Base-by-base conservation (phyloP, 176 grass and related monocot species). In the Poa pratensis region DNA sequence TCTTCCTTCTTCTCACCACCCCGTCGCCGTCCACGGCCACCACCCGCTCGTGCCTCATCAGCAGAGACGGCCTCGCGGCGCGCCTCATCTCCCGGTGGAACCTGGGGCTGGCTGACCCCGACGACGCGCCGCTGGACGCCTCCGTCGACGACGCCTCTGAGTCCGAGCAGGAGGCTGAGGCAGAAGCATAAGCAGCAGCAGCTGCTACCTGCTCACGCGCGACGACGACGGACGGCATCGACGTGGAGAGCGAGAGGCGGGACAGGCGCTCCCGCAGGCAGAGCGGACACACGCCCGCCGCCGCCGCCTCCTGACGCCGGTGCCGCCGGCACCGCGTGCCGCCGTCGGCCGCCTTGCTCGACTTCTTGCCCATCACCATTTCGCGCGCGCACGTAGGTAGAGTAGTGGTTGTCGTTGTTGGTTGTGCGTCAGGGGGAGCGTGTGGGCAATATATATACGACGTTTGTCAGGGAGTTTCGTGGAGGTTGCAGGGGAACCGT, bases 241-340 rank as follows among this genome's bases (percentile, higher is more conserved):
- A 76, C 17, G 89, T 13, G 12, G 85, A 78, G 27, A 77, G 26
- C 65, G 85, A 76, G 50, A 93, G 90, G 50, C 49, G 87, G 64
- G 84, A 74, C 70, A 98, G 89, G 69, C 87, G 92, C 67, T 98
- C 93, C 52, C 66, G 90, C 49, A 98, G 87, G 93, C 95, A 97
- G 50, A 17, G 70, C 50, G 95, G 83, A 85, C 95, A 97, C 23
- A 97, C 92, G 16, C 95, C 92, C 0, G 34, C 92, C 0, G 34
- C 75, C 0, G 34, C 75, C 42, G 79, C 84, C 42, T 76, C 75
- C 79, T 88, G 92, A 80, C 73, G 84, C 72, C 62, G 62, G 62
- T 96, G 95, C 75, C 83, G 88, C 89, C 82, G 80, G 87, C 95
- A 97, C 74, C 61, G 30, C 69, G 61, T 76, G 4, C 67, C 80